These are phyloP conservation scores for Acer negundo DNA, from an alignment of 345 rosid species.

Conservation along the genomic window DNA sequence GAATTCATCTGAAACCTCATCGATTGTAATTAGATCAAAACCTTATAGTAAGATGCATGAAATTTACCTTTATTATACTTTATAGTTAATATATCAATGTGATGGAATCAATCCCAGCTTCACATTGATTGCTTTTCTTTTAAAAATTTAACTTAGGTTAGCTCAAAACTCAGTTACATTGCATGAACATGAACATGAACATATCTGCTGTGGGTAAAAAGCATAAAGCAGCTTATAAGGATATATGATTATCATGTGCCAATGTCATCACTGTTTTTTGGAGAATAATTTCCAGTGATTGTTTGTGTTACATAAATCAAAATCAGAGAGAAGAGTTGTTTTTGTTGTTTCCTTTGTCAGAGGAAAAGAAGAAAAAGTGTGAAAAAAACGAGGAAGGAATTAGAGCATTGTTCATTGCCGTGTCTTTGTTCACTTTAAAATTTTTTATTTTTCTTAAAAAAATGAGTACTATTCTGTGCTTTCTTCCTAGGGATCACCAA, in stretches of 20 bases:
- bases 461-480: conserved; percentile 3
- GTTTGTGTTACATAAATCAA: not conserved
- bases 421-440: conserved; percentile 7
- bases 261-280: not conserved
- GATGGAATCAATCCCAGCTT: not conserved
- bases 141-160: not conserved
- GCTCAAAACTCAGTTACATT: not conserved
- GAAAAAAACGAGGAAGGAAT: not conserved
- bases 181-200: not conserved
- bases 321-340: not conserved
- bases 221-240: not conserved
- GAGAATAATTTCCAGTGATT: conserved; percentile 6
- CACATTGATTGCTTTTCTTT: not conserved
- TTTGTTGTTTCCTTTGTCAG: conserved; percentile 7
- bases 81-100: not conserved
- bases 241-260: conserved; percentile 6
- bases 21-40: too few species aligned
- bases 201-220: not conserved
- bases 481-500: conserved; percentile 44
- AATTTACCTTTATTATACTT: too few species aligned
- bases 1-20: too few species aligned
- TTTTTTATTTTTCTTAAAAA: too few species aligned
- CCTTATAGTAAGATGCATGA: not conserved
- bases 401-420: conserved; percentile 8
- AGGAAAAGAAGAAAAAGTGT: conserved; percentile 7